Percentiles rank a stretch among this genome's conserved stretches.
These are phyloP conservation scores for Phaeosphaeria sp. DNA, from an alignment of 2,329 filamentous ascomycete genomes.

Conservation along the genomic window DNA sequence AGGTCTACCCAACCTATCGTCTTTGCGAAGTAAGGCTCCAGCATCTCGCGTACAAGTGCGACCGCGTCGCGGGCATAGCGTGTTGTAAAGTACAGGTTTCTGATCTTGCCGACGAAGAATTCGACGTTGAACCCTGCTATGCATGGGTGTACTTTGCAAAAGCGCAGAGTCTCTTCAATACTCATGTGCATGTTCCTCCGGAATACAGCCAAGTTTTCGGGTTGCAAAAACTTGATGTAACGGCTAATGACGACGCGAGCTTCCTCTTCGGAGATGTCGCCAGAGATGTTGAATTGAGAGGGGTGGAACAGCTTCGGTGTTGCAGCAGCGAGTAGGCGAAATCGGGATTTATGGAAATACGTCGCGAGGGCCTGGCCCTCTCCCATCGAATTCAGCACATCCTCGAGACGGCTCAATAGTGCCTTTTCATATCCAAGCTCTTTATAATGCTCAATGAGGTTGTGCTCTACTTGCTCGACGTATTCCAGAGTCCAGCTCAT, in stretches of 20 bases:
- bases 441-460: constrained; percentile 16
- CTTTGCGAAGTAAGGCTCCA: constrained; percentile 20
- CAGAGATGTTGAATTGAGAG: constrained; percentile 28
- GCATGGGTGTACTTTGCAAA: constrained; percentile 29
- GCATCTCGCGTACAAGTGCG: constrained; percentile 15
- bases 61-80: constrained; percentile 3
- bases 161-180: constrained; percentile 15
- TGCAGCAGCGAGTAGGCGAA: constrained; percentile 23
- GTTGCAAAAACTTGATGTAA: constrained; percentile 9
- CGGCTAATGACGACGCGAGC: constrained; percentile 30
- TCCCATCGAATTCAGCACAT: constrained; percentile 12
- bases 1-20: constrained; percentile 22
- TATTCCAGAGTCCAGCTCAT: constrained; percentile 9
- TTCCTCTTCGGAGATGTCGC: constrained; percentile 30
- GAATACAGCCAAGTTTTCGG: constrained; percentile 3
- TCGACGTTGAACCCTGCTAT: constrained; percentile 29
- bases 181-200: constrained; percentile 1
- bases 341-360: constrained; percentile 15
- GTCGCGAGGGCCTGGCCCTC: constrained; percentile 3
- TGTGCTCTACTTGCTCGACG: constrained; percentile 28
- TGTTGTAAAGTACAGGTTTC: constrained; percentile 12
- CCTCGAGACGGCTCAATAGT: neutral
- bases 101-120: constrained; percentile 29
- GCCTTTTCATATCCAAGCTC: constrained; percentile 14
- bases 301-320: constrained; percentile 17